Conservation (phyloP, 2,329 filamentous ascomycete species). For the Penicillium rolfsii region DNA sequence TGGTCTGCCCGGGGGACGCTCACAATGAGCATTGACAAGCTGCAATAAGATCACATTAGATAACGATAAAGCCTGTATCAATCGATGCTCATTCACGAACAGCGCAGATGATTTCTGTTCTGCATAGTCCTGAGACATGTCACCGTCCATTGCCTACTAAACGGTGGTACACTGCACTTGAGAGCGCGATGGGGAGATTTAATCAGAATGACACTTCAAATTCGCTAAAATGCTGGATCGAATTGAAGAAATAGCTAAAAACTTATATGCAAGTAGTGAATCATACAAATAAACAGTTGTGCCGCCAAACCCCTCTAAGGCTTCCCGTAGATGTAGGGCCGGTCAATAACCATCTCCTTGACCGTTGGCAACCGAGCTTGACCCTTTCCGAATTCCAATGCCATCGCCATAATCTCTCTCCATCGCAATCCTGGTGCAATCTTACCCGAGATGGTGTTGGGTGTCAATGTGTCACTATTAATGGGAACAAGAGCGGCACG, state of each 20-base stretch:
- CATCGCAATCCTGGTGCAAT: slow-evolving; percentile 10
- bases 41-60: neutral
- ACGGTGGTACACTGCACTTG: neutral
- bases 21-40: neutral
- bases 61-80: neutral
- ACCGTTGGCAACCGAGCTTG: slow-evolving; percentile 8
- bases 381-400: slow-evolving; percentile 9
- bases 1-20: neutral
- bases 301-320: neutral
- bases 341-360: slow-evolving; percentile 11
- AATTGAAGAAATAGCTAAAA: neutral
- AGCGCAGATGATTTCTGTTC: neutral
- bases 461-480: slow-evolving; percentile 12
- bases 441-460: slow-evolving; percentile 13
- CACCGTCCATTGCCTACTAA: neutral
- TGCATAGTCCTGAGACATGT: neutral
- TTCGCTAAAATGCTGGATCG: slow-evolving; percentile 4
- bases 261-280: slow-evolving; percentile 10
- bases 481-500: slow-evolving; percentile 57
- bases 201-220: neutral
- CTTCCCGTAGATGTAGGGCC: slow-evolving; percentile 8
- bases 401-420: slow-evolving; percentile 11
- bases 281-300: neutral
- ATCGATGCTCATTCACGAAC: neutral
- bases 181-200: neutral